Conservation (phyloP, 2,329 filamentous ascomycete species). For the Endocalyx cinctus region DNA sequence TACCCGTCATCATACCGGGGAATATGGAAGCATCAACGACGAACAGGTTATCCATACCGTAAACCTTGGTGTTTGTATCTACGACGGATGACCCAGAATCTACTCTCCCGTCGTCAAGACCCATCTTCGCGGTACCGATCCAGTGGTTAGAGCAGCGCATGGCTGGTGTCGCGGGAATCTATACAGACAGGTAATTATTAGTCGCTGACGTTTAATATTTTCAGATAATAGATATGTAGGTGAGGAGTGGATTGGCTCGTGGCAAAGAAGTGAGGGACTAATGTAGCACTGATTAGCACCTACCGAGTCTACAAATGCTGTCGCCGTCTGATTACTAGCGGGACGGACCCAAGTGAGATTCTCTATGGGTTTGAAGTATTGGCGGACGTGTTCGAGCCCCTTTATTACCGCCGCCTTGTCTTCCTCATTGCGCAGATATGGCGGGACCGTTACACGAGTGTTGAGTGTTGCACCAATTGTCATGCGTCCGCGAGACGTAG, state of each 20-base stretch:
- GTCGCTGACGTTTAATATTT: neutral
- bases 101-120: constrained; percentile 2
- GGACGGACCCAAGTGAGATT: constrained; percentile 54
- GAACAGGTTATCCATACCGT: neutral
- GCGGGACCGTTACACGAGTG: constrained; percentile 52
- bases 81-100: constrained; percentile 5
- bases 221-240: too few species aligned
- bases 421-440: constrained; percentile 51
- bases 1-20: neutral
- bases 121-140: constrained; percentile 30
- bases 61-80: constrained; percentile 2
- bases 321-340: constrained; percentile 42
- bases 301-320: constrained; percentile 48
- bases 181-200: constrained; percentile 1
- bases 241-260: too few species aligned
- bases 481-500: constrained; percentile 53
- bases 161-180: constrained; percentile 29
- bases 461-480: constrained; percentile 53
- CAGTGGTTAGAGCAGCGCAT: constrained; percentile 43
- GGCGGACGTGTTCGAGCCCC: constrained; percentile 54
- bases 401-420: constrained; percentile 56
- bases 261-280: too few species aligned
- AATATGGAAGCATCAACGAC: neutral
- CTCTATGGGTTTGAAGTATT: constrained; percentile 46
- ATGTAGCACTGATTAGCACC: constrained; percentile 9